Evolutionary conservation across 108 stramenopile genomes (phyloP), one percentile per base, ranked within the genome.

Genomic region (Schizochytrium sp.): DNA sequence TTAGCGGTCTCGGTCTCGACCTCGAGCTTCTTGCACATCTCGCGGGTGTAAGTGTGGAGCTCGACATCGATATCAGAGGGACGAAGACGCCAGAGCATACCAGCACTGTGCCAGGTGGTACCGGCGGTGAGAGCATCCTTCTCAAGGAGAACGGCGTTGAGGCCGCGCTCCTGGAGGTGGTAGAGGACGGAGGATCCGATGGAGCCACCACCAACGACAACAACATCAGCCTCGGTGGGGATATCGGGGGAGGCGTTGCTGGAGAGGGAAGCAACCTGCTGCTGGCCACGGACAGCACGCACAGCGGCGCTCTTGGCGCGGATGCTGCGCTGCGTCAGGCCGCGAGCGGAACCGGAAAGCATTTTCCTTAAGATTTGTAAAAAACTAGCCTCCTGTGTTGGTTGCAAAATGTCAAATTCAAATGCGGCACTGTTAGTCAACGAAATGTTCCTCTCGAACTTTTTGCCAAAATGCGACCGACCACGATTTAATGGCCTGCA

Each of bases 81-180:
- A 1, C 76, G 87, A 4, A 56, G 57, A 12, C 87, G 87, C 87
- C 87, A 87, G 61, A 91, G 88, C 69, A 91, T 47, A 46, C 90
- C 90, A 4, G 90, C 90, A 56, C 87, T 88, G 88, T 90, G 87
- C 90, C 90, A 91, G 45, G 90, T 91, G 88, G 90, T 91, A 5
- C 90, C 90, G 57, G 90, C 87, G 40, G 90, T 91, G 17, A 91
- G 57, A 47, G 73, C 12, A 72, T 76, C 42, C 72, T 89, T 88
- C 57, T 91, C 90, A 12, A 88, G 88, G 49, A 91, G 46, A 4
- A 91, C 72, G 41, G 88, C 61, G 53, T 90, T 88, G 58, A 88
- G 19, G 17, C 88, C 88, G 64, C 60, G 57, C 72, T 73, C 47
- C 45, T 41, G 87, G 19, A 91, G 61, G 72, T 91, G 90, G 61